phyloP scores from a whole-genome alignment of 495 filamentous ascomycete genomes.

The Bombardia bombarda region DNA sequence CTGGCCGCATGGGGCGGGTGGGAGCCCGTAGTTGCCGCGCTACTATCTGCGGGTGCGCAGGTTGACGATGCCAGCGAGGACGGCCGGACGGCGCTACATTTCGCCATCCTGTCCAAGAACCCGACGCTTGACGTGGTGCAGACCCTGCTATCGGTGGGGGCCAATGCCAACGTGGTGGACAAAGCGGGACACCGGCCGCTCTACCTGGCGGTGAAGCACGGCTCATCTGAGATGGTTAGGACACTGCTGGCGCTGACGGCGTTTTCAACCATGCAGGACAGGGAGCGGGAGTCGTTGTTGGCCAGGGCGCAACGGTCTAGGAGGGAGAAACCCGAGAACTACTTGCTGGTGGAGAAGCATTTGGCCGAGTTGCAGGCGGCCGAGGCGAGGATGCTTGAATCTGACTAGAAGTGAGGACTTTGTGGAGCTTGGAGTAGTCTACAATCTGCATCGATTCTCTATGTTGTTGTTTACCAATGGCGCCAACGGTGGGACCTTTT shows the following conservation, averaged over 20 bases:
- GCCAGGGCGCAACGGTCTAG: background rate
- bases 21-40: conserved; percentile 9
- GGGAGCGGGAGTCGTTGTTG: background rate
- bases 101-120: conserved; percentile 2
- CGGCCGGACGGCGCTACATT: conserved; percentile 6
- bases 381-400: background rate
- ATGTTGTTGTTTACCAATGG: too few species aligned
- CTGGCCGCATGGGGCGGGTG: conserved; percentile 12
- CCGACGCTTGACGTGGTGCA: background rate
- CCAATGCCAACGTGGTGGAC: conserved; percentile 3
- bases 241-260: conserved; percentile 7
- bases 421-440: too few species aligned
- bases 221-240: conserved; percentile 10
- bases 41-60: conserved; percentile 6
- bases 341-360: background rate
- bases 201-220: conserved; percentile 8
- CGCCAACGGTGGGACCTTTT: too few species aligned
- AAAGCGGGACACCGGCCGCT: background rate
- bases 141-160: background rate
- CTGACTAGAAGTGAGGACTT: too few species aligned
- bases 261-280: background rate
- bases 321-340: background rate
- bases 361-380: background rate
- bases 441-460: too few species aligned
- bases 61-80: background rate